These are phyloP conservation scores for Vicia faba DNA, from an alignment of 306 rosid genomes.

Conservation along the genomic window DNA sequence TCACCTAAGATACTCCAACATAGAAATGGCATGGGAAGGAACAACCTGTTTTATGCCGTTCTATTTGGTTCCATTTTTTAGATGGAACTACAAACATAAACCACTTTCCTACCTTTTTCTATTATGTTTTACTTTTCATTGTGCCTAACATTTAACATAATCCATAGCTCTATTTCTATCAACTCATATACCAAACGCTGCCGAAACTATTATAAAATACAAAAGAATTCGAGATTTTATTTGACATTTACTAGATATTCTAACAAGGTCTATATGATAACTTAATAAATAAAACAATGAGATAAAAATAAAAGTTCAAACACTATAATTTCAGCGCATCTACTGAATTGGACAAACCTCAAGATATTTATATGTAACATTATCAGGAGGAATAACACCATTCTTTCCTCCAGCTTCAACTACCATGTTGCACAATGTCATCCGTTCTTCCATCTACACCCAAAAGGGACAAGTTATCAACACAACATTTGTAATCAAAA, in stretches of 20 bases:
- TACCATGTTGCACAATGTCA: conserved; percentile 96
- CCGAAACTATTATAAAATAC: background rate
- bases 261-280: background rate
- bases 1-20: background rate
- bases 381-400: conserved; percentile 82
- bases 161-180: background rate
- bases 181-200: background rate
- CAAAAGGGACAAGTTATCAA: conserved; percentile 36
- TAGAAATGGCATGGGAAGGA: background rate
- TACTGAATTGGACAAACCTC: conserved; percentile 59
- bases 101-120: background rate
- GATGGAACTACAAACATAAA: background rate
- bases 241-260: background rate
- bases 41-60: background rate
- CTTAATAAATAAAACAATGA: background rate
- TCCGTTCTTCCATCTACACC: conserved; percentile 88
- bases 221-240: conserved; percentile 1
- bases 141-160: background rate
- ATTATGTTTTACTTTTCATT: background rate
- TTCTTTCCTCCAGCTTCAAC: conserved; percentile 97
- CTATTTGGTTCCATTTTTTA: background rate
- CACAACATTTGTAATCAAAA: conserved; percentile 28
- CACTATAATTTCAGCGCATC: conserved; percentile 32
- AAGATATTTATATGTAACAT: conserved; percentile 81
- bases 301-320: background rate